Conservation (phyloP, 495 filamentous ascomycete species). For the Aspergillus wentii region DNA sequence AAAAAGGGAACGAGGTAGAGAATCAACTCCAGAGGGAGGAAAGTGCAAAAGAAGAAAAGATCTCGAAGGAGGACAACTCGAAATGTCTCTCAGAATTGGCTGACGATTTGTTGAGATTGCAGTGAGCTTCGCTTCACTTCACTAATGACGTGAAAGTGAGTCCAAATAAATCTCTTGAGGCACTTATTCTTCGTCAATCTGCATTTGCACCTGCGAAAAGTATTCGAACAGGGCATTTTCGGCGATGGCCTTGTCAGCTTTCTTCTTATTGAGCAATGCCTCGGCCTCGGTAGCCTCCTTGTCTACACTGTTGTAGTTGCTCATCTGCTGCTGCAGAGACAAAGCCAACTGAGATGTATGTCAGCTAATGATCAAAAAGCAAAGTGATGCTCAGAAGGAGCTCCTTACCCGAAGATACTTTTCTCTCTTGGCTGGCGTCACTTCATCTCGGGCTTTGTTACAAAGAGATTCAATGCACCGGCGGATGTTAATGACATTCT, state of each 20-base stretch:
- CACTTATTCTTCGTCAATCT: conserved; percentile 11
- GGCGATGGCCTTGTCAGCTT: conserved; percentile 5
- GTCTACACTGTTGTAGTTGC: conserved; percentile 8
- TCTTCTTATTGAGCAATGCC: conserved; percentile 3
- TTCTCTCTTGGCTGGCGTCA: conserved; percentile 7
- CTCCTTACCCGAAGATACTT: conserved; percentile 13
- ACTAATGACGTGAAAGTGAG: neutral
- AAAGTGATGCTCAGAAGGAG: neutral
- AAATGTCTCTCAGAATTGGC: neutral
- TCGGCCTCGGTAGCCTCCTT: conserved; percentile 9
- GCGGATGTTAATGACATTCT: conserved; percentile 4
- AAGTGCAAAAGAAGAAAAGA: neutral
- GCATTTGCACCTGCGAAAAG: conserved; percentile 6
- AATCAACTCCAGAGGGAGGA: neutral
- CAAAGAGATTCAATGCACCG: conserved; percentile 6
- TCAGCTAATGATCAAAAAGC: conserved; percentile 1
- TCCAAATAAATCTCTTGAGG: too few species aligned
- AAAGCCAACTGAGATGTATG: conserved; percentile 10
- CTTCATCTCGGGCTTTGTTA: conserved; percentile 5
- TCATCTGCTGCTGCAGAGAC: conserved; percentile 9
- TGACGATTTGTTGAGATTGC: too few species aligned
- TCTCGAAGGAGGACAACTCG: neutral
- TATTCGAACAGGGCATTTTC: conserved; percentile 6
- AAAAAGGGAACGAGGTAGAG: too few species aligned
- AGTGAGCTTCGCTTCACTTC: neutral